These are phyloP conservation scores for Saccharomycopsis sp. DNA, from an alignment of 805 yeast species.

Conservation along the genomic window DNA sequence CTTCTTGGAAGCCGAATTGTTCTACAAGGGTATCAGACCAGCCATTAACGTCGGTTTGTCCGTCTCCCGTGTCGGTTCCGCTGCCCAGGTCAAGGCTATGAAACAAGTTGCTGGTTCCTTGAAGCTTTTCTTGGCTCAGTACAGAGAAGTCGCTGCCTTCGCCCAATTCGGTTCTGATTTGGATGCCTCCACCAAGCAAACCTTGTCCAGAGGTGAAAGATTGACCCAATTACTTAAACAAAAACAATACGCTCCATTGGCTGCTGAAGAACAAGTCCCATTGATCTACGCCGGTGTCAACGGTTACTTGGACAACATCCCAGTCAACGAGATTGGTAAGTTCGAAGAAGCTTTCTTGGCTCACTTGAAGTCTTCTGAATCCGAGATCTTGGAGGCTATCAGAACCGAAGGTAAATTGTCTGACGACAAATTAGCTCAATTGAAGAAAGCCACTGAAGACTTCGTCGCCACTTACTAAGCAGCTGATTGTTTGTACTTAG, in stretches of 20 bases:
- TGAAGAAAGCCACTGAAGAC: slow-evolving; percentile 87
- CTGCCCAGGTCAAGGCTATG: slow-evolving; percentile 99
- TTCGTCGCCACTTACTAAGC: slow-evolving; percentile 83
- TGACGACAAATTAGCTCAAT: slow-evolving; percentile 76
- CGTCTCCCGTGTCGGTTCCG: slow-evolving; percentile 99
- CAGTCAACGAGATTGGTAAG: slow-evolving; percentile 79
- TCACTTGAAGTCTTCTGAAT: slow-evolving; percentile 85
- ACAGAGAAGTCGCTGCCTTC: slow-evolving; percentile 99
- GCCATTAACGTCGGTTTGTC: slow-evolving; percentile 99
- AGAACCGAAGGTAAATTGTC: slow-evolving; percentile 86
- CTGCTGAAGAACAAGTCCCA: slow-evolving; percentile 99
- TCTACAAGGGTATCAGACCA: slow-evolving; percentile 99
- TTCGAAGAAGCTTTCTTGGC: slow-evolving; percentile 91
- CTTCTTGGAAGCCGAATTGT: slow-evolving; percentile 98
- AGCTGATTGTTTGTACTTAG: too few species aligned
- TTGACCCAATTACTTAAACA: slow-evolving; percentile 97
- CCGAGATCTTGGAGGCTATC: slow-evolving; percentile 77
- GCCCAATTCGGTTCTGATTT: slow-evolving; percentile 99
- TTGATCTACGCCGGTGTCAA: slow-evolving; percentile 98
- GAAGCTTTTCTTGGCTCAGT: slow-evolving; percentile 99
- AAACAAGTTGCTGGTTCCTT: slow-evolving; percentile 99
- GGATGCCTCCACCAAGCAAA: slow-evolving; percentile 99
- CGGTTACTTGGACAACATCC: slow-evolving; percentile 91
- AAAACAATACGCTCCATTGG: slow-evolving; percentile 92
- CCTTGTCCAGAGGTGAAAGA: slow-evolving; percentile 99